Percentiles rank a stretch among this genome's conserved stretches.
phyloP scores from a whole-genome alignment of 768 basidiomycete species.

The Mycena maculata region DNA sequence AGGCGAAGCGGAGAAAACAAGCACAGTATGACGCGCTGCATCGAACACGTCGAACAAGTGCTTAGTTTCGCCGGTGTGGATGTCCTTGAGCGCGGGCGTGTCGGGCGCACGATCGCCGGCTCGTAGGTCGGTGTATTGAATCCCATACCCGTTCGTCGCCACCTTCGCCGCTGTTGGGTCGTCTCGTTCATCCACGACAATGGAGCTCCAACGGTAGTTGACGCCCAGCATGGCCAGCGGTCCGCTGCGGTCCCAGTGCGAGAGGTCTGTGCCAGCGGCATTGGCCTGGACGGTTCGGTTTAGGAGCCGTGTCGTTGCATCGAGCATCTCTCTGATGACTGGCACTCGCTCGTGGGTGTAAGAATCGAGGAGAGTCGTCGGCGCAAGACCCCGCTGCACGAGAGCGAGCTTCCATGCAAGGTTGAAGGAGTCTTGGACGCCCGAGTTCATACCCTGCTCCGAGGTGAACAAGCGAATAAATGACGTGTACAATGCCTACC shows the following conservation, averaged over 20 bases:
- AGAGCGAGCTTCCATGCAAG: slow-evolving; percentile 47
- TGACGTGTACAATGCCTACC: too few species aligned
- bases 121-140: slow-evolving; percentile 12
- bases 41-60: slow-evolving; percentile 45
- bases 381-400: slow-evolving; percentile 34
- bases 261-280: slow-evolving; percentile 25
- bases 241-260: slow-evolving; percentile 33
- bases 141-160: slow-evolving; percentile 39
- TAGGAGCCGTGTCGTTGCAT: slow-evolving; percentile 35
- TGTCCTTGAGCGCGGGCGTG: slow-evolving; percentile 45
- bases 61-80: slow-evolving; percentile 7
- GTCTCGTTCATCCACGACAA: slow-evolving; percentile 57
- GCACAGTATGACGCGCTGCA: slow-evolving; percentile 47
- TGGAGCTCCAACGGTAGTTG: slow-evolving; percentile 64
- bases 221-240: slow-evolving; percentile 58
- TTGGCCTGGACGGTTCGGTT: slow-evolving; percentile 18
- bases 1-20: slow-evolving; percentile 43
- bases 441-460: slow-evolving; percentile 27
- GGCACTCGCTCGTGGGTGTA: slow-evolving; percentile 45
- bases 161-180: slow-evolving; percentile 32
- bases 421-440: slow-evolving; percentile 39
- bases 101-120: slow-evolving; percentile 44
- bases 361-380: slow-evolving; percentile 36
- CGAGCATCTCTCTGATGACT: slow-evolving; percentile 44
- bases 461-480: too few species aligned